Conservation (phyloP, 2,329 filamentous ascomycete genomes). For the Colletotrichum agaves region DNA sequence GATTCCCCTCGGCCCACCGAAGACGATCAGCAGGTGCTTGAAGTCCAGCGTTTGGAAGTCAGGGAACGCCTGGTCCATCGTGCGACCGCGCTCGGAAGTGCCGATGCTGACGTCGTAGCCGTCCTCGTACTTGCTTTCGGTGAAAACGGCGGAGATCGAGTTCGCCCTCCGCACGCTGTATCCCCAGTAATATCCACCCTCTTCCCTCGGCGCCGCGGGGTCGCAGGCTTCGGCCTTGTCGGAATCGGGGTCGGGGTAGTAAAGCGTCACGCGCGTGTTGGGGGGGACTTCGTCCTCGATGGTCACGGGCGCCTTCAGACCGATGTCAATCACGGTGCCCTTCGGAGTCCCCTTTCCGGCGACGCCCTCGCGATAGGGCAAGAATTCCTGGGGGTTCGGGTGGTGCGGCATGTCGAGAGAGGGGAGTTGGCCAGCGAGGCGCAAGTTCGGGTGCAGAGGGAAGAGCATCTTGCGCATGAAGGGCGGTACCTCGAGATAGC, state of each 20-base stretch:
- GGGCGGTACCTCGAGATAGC: slow-evolving; percentile 85
- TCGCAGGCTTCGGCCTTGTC: slow-evolving; percentile 70
- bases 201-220: slow-evolving; percentile 75
- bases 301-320: slow-evolving; percentile 64
- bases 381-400: slow-evolving; percentile 79
- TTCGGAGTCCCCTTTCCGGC: slow-evolving; percentile 60
- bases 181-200: slow-evolving; percentile 89
- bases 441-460: slow-evolving; percentile 80
- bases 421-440: slow-evolving; percentile 77
- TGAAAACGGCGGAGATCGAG: slow-evolving; percentile 79
- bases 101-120: slow-evolving; percentile 88
- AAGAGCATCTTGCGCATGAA: slow-evolving; percentile 83
- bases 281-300: slow-evolving; percentile 72
- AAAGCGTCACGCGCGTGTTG: slow-evolving; percentile 79
- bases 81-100: slow-evolving; percentile 79
- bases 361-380: slow-evolving; percentile 82
- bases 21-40: slow-evolving; percentile 80
- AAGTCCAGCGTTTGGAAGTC: slow-evolving; percentile 59
- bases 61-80: slow-evolving; percentile 59
- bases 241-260: slow-evolving; percentile 64
- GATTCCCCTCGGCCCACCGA: slow-evolving; percentile 83
- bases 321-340: slow-evolving; percentile 68
- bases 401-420: slow-evolving; percentile 89
- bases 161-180: slow-evolving; percentile 75
- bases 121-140: slow-evolving; percentile 77